phyloP scores from a whole-genome alignment of 345 rosid species.

The Eucalyptus globulus region DNA sequence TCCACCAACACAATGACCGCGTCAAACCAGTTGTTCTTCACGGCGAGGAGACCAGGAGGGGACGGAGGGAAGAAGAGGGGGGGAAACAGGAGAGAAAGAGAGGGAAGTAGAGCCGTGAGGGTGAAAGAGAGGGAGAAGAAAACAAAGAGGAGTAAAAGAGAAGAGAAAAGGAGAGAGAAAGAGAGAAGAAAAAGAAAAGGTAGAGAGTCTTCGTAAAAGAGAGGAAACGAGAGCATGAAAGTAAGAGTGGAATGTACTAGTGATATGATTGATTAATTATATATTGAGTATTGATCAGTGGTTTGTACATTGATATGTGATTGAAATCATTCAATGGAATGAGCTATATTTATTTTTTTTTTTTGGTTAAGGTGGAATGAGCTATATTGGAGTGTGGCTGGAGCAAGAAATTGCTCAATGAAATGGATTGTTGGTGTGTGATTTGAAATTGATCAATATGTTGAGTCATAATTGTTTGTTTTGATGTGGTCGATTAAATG shows the following conservation, averaged over 20 bases:
- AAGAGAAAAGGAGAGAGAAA: too few species aligned
- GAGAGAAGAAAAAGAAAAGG: fast-evolving
- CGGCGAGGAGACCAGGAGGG: neutral
- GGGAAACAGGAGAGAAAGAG: neutral
- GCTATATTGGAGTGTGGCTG: too few species aligned
- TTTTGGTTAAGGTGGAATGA: too few species aligned
- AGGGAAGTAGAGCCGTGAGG: neutral
- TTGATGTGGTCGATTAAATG: too few species aligned
- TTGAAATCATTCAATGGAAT: neutral
- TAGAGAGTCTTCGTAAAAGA: neutral
- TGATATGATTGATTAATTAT: too few species aligned
- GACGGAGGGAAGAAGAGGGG: fast-evolving
- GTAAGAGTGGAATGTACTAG: neutral
- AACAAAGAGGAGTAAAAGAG: fast-evolving
- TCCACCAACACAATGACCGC: neutral
- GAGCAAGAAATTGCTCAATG: neutral
- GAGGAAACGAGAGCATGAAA: neutral
- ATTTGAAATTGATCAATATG: too few species aligned
- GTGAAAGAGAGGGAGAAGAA: neutral
- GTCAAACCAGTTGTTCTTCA: neutral
- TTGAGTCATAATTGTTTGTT: too few species aligned
- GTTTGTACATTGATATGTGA: neutral
- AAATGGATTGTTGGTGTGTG: fast-evolving
- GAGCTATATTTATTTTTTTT: neutral
- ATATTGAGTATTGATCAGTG: too few species aligned